Evolutionary conservation across 495 filamentous ascomycete species (phyloP), one percentile per base, ranked within the genome.

Genomic region (Oidiodendron maius): DNA sequence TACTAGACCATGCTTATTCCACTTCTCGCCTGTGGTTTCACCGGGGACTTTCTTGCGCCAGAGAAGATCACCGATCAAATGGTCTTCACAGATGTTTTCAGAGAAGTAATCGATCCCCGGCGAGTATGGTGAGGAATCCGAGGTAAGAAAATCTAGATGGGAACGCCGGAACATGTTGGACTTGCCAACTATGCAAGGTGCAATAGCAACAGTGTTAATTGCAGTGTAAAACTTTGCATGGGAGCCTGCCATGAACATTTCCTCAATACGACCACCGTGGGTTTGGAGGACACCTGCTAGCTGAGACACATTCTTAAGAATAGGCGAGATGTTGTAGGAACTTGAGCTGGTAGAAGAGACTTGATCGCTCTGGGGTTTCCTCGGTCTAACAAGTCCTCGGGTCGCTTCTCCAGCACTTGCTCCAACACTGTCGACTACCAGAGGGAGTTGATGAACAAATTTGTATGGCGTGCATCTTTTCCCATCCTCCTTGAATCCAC

Each of bases 161-260:
- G 90, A 91, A 40, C 83, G 85, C 22, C 93, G 86, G 71, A 97
- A 97, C 86, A 99, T 95, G 67, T 93, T 97, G 45, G 87, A 94
- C 68, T 99, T 99, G 21, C 93, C 93, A 4, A 97, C 86, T 46
- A 94, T 87, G 64, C 94, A 97, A 4, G 94, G 91, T 0, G 93
- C 91, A 48, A 97, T 70, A 15, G 82, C 72, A 20, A 96, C 86
- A 4, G 90, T 89, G 70, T 96, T 96, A 75, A 97, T 97, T 48
- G 91, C 93, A 17, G 84, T 86, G 70, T 99, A 99, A 75, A 99
- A 96, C 59, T 99, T 99, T 44, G 90, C 90, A 65, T 99, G 94
- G 0, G 89, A 84, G 8, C 89, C 91, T 1, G 90, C 84, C 70
- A 96, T 80, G 69, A 99, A 99, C 64, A 87, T 77, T 58, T 97